phyloP scores from a whole-genome alignment of 2,329 filamentous ascomycete species.

The Cadophora sp. region DNA sequence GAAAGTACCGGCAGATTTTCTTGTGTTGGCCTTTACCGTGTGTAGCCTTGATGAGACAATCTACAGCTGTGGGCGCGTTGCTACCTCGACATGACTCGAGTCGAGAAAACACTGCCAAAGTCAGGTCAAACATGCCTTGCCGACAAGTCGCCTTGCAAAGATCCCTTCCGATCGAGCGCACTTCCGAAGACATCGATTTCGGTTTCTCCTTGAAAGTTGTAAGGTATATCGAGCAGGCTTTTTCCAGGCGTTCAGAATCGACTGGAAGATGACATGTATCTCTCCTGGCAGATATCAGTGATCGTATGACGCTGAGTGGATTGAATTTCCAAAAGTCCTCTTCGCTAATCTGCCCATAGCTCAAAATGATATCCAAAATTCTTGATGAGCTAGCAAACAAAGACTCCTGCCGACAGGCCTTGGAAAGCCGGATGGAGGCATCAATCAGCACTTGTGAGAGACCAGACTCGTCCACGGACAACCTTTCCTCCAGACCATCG shows the following conservation, averaged over 20 bases:
- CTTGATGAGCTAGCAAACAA: slow-evolving; percentile 29
- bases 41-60: slow-evolving; percentile 36
- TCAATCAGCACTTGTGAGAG: slow-evolving; percentile 30
- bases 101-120: slow-evolving; percentile 35
- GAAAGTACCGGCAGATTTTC: slow-evolving; percentile 31
- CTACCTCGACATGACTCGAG: slow-evolving; percentile 26
- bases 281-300: slow-evolving; percentile 21
- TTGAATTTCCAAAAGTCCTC: slow-evolving; percentile 33
- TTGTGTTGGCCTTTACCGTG: slow-evolving; percentile 33
- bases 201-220: slow-evolving; percentile 35
- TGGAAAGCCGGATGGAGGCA: slow-evolving; percentile 29
- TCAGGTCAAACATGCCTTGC: slow-evolving; percentile 33
- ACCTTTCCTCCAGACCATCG: slow-evolving; percentile 36
- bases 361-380: slow-evolving; percentile 35
- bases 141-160: slow-evolving; percentile 35
- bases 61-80: slow-evolving; percentile 7
- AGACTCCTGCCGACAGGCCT: slow-evolving; percentile 23
- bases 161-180: slow-evolving; percentile 30
- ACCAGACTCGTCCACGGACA: slow-evolving; percentile 23
- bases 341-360: slow-evolving; percentile 31
- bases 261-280: background rate
- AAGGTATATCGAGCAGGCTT: slow-evolving; percentile 39
- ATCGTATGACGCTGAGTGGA: slow-evolving; percentile 30
- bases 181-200: slow-evolving; percentile 17
- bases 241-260: slow-evolving; percentile 27